These are phyloP conservation scores for Tanacetum coccineum DNA, from an alignment of 129 eudicot genomes.

Conservation along the genomic window DNA sequence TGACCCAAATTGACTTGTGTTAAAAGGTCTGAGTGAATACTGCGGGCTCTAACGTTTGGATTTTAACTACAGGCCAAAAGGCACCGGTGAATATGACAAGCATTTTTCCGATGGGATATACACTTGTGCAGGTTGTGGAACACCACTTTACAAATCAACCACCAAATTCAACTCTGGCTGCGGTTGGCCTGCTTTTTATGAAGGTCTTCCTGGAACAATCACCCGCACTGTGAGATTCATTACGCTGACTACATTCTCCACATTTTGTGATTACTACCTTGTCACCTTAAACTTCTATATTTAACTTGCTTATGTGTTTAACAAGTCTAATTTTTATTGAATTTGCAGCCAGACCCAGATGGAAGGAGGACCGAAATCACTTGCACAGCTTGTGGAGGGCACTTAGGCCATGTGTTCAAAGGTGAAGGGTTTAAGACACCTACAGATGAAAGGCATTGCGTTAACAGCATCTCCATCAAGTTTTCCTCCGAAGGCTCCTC, in stretches of 20 bases:
- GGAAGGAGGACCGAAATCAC: slow-evolving; percentile 96
- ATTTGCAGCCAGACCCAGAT: slow-evolving; percentile 85
- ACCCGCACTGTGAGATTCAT: slow-evolving; percentile 61
- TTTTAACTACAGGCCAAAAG: slow-evolving; percentile 40
- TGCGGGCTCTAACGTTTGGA: neutral
- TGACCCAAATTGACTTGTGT: no score
- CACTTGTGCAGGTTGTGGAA: slow-evolving; percentile 84
- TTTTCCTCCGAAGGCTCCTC: slow-evolving; percentile 42
- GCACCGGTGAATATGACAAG: slow-evolving; percentile 87
- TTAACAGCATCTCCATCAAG: slow-evolving; percentile 85
- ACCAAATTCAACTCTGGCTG: slow-evolving; percentile 95
- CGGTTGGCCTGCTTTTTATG: slow-evolving; percentile 98
- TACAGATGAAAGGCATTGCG: slow-evolving; percentile 89
- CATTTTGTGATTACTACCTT: neutral
- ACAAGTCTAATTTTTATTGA: neutral
- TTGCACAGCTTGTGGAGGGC: slow-evolving; percentile 98
- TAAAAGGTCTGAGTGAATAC: no score
- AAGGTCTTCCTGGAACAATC: slow-evolving; percentile 90
- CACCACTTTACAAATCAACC: slow-evolving; percentile 82
- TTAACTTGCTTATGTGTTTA: neutral
- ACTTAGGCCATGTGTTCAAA: slow-evolving; percentile 89
- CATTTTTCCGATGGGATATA: slow-evolving; percentile 62
- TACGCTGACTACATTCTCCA: neutral
- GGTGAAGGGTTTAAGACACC: slow-evolving; percentile 80
- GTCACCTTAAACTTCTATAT: neutral